These are phyloP conservation scores for Populus hybrid DNA, from an alignment of 441 rosid species.

Conservation along the genomic window DNA sequence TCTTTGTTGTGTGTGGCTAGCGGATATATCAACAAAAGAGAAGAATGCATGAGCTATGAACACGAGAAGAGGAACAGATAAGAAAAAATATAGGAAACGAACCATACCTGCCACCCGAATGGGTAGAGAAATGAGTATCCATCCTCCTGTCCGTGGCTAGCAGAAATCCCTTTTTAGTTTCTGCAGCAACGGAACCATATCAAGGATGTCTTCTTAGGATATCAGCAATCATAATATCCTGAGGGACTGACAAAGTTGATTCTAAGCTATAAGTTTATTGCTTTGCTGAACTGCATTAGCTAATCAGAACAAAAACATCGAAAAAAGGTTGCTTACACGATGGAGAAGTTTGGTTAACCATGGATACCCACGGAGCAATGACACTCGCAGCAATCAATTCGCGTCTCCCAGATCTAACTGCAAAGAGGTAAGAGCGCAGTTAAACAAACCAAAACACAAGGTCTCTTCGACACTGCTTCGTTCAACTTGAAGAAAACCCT, in stretches of 20 bases:
- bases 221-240: constrained; percentile 31
- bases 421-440: constrained; percentile 3
- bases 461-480: not conserved
- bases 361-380: constrained; percentile 54
- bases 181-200: constrained; percentile 99
- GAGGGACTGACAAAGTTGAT: constrained; percentile 1
- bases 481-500: not conserved
- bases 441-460: not conserved
- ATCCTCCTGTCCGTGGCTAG: constrained; percentile 61
- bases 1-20: not conserved
- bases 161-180: constrained; percentile 67
- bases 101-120: constrained; percentile 82
- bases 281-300: constrained; percentile 11
- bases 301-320: not conserved
- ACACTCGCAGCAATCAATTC: constrained; percentile 49
- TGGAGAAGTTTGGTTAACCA: constrained; percentile 41
- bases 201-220: constrained; percentile 78
- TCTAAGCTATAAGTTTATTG: constrained; percentile 6
- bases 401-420: constrained; percentile 60
- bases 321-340: constrained; percentile 50
- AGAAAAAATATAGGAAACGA: not conserved
- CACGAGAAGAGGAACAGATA: not conserved
- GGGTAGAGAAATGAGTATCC: constrained; percentile 80
- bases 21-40: not conserved
- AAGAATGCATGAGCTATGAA: constrained; percentile 2